phyloP scores from a whole-genome alignment of 768 basidiomycete genomes.

The Sistotremastrum suecicum region DNA sequence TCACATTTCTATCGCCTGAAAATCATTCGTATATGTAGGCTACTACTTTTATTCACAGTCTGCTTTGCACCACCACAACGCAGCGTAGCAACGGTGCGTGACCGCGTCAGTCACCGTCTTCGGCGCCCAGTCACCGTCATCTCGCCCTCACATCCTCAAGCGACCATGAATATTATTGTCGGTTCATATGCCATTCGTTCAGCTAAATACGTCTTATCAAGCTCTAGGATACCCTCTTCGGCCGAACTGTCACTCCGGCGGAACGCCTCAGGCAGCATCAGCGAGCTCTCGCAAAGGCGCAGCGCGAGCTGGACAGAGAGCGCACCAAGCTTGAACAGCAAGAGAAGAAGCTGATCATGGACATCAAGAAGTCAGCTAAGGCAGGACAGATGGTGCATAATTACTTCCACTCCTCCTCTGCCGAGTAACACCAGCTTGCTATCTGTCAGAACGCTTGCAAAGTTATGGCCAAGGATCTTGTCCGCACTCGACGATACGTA shows the following conservation, averaged over 20 bases:
- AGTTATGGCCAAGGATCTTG: constrained; percentile 98
- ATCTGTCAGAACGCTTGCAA: constrained; percentile 82
- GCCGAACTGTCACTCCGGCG: constrained; percentile 86
- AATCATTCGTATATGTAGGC: no score
- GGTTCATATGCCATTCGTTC: no score
- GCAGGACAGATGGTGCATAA: constrained; percentile 76
- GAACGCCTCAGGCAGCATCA: constrained; percentile 96
- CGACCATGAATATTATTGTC: no score
- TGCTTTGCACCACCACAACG: no score
- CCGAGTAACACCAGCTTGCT: constrained; percentile 7
- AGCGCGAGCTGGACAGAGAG: constrained; percentile 95
- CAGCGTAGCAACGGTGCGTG: no score
- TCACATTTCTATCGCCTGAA: no score
- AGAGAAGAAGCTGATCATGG: constrained; percentile 91
- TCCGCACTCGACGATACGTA: constrained; percentile 86
- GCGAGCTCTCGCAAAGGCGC: constrained; percentile 88
- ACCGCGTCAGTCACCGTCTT: no score
- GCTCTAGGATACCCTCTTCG: constrained; percentile 82
- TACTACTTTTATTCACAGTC: no score
- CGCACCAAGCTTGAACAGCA: constrained; percentile 85
- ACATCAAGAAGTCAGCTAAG: constrained; percentile 96
- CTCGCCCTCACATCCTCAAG: no score
- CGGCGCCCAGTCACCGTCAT: no score
- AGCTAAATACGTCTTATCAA: no score
- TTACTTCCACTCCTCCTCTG: constrained; percentile 2